Percentiles rank a stretch among this genome's conserved stretches.
These are phyloP conservation scores for Blastobotrys peoriensis DNA, from an alignment of 805 yeast genomes.

Conservation along the genomic window DNA sequence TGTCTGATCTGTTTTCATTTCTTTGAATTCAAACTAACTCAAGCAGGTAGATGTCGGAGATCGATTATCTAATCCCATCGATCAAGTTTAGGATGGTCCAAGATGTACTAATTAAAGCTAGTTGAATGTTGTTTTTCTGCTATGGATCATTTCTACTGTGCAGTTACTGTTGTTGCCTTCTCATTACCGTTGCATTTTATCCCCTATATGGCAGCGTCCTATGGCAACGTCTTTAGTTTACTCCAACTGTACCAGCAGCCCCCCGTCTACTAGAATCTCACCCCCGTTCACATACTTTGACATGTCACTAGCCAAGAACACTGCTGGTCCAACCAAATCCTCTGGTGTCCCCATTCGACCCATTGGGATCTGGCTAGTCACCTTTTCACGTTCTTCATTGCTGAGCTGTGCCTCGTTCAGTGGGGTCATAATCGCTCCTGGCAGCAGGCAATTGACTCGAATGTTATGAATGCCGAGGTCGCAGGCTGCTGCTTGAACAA, in stretches of 20 bases:
- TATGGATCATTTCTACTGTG: too few species aligned
- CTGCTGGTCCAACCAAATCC: slow-evolving; percentile 23
- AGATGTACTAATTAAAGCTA: background rate
- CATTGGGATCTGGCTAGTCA: slow-evolving; percentile 13
- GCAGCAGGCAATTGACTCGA: slow-evolving; percentile 15
- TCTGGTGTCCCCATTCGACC: slow-evolving; percentile 21
- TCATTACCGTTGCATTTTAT: too few species aligned
- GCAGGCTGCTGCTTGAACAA: slow-evolving; percentile 16
- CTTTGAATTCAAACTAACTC: background rate
- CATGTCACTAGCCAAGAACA: slow-evolving; percentile 18
- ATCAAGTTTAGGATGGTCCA: too few species aligned
- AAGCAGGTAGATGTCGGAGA: background rate
- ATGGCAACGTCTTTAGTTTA: too few species aligned
- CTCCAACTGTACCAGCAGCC: slow-evolving; percentile 13
- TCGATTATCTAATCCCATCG: too few species aligned
- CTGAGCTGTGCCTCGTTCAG: slow-evolving; percentile 3
- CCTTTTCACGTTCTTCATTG: slow-evolving; percentile 1
- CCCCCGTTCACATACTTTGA: slow-evolving; percentile 14
- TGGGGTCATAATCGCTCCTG: slow-evolving; percentile 16
- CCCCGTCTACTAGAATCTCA: slow-evolving; percentile 16
- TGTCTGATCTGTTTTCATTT: slow-evolving; percentile 15
- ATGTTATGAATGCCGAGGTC: slow-evolving; percentile 13
- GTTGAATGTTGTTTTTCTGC: too few species aligned
- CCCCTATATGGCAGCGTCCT: too few species aligned
- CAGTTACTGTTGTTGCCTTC: too few species aligned